phyloP scores from a whole-genome alignment of 768 basidiomycete species.

The Russula emetica region DNA sequence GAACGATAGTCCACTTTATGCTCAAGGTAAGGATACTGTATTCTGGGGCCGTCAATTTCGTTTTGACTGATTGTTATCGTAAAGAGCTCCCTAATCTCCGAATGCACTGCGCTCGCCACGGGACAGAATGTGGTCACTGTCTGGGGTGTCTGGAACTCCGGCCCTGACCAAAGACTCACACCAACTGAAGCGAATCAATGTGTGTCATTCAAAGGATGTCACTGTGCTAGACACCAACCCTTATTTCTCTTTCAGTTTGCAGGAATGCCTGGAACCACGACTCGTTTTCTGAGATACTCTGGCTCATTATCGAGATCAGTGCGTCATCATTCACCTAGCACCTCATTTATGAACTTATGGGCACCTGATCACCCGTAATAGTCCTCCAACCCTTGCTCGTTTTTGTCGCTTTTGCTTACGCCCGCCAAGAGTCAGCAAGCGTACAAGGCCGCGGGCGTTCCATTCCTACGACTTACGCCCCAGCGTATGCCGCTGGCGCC shows the following conservation, averaged over 20 bases:
- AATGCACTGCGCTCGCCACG: conserved; percentile 46
- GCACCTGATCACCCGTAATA: conserved; percentile 30
- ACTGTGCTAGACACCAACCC: conserved; percentile 7
- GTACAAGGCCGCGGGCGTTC: conserved; percentile 40
- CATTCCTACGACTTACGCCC: conserved; percentile 36
- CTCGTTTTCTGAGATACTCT: conserved; percentile 65
- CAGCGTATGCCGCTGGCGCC: conserved; percentile 30
- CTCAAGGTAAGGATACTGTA: conserved; percentile 48
- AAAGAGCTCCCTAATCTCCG: conserved; percentile 54
- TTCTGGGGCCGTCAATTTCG: not conserved
- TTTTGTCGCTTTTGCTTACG: conserved; percentile 63
- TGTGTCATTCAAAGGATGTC: conserved; percentile 34
- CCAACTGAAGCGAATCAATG: conserved; percentile 44
- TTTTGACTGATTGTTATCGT: conserved; percentile 3
- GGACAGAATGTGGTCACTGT: conserved; percentile 33
- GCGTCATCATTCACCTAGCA: conserved; percentile 31
- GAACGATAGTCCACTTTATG: conserved; percentile 60
- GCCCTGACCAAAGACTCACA: conserved; percentile 27
- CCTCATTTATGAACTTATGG: not conserved
- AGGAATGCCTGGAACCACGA: conserved; percentile 52
- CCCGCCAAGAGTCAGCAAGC: conserved; percentile 65
- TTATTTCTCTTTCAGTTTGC: conserved; percentile 50
- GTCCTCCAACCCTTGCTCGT: conserved; percentile 60
- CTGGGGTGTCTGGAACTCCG: conserved; percentile 35
- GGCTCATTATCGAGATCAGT: conserved; percentile 58